phyloP scores from a whole-genome alignment of 208 protist species.

The Wallacemonas rigidus region DNA sequence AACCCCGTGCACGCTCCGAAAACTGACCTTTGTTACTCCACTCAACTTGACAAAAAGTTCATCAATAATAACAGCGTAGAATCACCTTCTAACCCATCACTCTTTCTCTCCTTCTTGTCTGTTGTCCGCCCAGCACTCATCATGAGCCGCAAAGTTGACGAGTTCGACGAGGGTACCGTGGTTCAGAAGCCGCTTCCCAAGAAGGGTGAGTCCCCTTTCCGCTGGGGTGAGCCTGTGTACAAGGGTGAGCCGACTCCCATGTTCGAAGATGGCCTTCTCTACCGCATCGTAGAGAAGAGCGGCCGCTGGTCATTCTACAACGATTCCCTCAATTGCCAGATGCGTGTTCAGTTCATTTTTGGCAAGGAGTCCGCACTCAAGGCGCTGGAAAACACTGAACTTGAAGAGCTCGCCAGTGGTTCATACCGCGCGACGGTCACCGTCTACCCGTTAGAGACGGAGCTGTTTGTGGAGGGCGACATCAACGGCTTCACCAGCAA shows the following conservation, averaged over 20 bases:
- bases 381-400: conserved; percentile 63
- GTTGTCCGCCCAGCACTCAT: not conserved
- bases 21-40: too few relatives aligned
- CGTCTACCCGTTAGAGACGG: conserved; percentile 78
- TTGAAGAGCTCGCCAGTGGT: conserved; percentile 43
- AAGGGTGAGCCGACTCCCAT: conserved; percentile 57
- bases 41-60: too few relatives aligned
- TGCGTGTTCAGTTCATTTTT: conserved; percentile 80
- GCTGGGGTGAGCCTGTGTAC: conserved; percentile 37
- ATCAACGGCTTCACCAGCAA: conserved; percentile 70
- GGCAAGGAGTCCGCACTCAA: conserved; percentile 55
- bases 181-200: conserved; percentile 25
- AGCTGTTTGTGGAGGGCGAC: conserved; percentile 70
- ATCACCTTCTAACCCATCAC: too few relatives aligned
- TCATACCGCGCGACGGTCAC: conserved; percentile 54
- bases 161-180: conserved; percentile 81
- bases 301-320: conserved; percentile 90
- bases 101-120: too few relatives aligned
- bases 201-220: conserved; percentile 31
- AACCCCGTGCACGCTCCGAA: not conserved
- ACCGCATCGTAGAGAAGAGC: conserved; percentile 65
- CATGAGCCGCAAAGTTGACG: conserved; percentile 51
- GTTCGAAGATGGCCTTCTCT: conserved; percentile 79
- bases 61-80: too few relatives aligned
- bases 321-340: conserved; percentile 68